phyloP scores from a whole-genome alignment of 2,329 filamentous ascomycete genomes.

The Cercospora brassicicola region DNA sequence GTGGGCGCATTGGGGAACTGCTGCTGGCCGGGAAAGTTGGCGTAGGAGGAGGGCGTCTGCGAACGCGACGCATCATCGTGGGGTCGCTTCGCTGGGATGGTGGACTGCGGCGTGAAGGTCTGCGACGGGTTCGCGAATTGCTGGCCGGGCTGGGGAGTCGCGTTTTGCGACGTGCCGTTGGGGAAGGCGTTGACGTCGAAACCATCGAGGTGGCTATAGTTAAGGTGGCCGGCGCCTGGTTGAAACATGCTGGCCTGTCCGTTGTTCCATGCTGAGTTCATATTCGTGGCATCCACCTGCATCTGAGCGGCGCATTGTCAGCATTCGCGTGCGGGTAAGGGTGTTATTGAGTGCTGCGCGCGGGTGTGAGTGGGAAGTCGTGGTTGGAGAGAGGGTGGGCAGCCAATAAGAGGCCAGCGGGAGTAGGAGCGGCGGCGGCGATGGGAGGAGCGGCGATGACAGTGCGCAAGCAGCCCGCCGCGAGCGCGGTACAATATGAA shows the following conservation, averaged over 20 bases:
- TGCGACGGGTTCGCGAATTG: conserved; percentile 66
- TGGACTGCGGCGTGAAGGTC: conserved; percentile 77
- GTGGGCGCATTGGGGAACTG: conserved; percentile 62
- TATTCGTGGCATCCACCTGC: conserved; percentile 5
- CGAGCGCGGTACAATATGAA: neutral
- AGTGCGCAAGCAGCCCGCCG: neutral
- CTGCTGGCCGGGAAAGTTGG: conserved; percentile 61
- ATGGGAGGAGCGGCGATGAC: neutral
- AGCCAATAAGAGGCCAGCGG: neutral
- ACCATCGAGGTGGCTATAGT: conserved; percentile 29
- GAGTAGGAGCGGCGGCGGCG: neutral
- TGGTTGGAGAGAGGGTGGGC: neutral
- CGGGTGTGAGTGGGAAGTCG: neutral
- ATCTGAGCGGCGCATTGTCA: conserved; percentile 9
- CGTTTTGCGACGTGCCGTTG: conserved; percentile 79
- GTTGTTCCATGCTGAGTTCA: conserved; percentile 29
- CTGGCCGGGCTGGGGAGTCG: conserved; percentile 50
- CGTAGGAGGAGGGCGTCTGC: conserved; percentile 71
- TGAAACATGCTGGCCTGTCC: conserved; percentile 25
- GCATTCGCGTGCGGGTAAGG: neutral
- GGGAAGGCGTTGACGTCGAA: conserved; percentile 55
- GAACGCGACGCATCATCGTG: conserved; percentile 82
- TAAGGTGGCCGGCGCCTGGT: conserved; percentile 20
- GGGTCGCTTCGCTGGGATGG: conserved; percentile 86
- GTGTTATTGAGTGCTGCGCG: neutral